Evolutionary conservation across 768 basidiomycete species (phyloP), one percentile per base, ranked within the genome.

Genomic region (Macrocybe gigantea): DNA sequence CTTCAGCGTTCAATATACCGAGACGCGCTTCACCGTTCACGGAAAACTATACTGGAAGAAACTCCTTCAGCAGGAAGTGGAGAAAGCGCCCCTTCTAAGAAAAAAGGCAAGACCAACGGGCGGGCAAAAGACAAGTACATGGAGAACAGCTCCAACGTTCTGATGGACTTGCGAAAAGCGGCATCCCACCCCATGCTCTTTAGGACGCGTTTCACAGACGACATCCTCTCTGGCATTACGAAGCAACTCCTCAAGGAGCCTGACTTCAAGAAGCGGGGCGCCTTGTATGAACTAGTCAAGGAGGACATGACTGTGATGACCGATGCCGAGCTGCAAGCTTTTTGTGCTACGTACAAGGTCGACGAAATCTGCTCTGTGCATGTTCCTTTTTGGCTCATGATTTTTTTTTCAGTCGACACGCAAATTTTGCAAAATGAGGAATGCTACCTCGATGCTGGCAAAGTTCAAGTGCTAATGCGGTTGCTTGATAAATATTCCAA

Each of bases 301-400:
- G 96, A 99, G 64, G 96, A 99, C 64, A 92, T 99, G 88, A 81
- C 88, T 56, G 86, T 96, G 13, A 98, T 98, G 95, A 95, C 93
- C 38, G 96, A 99, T 65, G 86, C 93, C 6, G 96, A 98, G 67
- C 72, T 99, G 33, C 92, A 96, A 58, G 66, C 79, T 37, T 95
- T 94, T 61, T 88, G 87, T 58, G 76, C 78, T 42, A 80, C 82
- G 8, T 95, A 95, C 69, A 92, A 89, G 78, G 93, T 93, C 5
- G 7, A 11, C 11, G 14, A 11, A 38, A 38, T 11, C 36, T 11
- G 11, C 4, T 38, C 3, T 4, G 36, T 11, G 11, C 11, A 11
- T 38, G 36, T 38, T 11, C 3, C 36, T 14, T 38, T 5, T 10
- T 43, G 10, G 15, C 4, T 7, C 32, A 37, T 3, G 29, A 31